These are phyloP conservation scores for Kuraishia cidri DNA, from an alignment of 805 yeast species.

Conservation along the genomic window DNA sequence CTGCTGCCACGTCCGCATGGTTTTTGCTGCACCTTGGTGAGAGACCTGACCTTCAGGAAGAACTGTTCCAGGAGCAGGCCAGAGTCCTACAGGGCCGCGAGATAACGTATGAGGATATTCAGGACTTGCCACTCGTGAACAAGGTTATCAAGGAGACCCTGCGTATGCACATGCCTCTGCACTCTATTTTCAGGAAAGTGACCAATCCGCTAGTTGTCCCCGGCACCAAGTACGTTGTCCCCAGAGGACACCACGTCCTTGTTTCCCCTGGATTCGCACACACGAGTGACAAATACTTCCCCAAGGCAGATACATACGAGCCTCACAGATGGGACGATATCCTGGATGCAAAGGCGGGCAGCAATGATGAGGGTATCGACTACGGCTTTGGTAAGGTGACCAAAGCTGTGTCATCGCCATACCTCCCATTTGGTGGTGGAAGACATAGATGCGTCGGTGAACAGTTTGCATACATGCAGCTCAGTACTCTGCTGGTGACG, in stretches of 20 bases:
- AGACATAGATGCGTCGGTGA: slow-evolving; percentile 99
- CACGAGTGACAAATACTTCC: slow-evolving; percentile 71
- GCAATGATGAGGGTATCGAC: slow-evolving; percentile 44
- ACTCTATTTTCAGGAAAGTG: slow-evolving; percentile 92
- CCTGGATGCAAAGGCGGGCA: slow-evolving; percentile 16
- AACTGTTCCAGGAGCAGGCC: slow-evolving; percentile 67
- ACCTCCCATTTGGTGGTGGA: slow-evolving; percentile 98
- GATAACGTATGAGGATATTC: slow-evolving; percentile 74
- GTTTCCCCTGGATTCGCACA: slow-evolving; percentile 92
- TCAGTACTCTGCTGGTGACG: slow-evolving; percentile 74
- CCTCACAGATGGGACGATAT: slow-evolving; percentile 79
- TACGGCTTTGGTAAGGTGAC: slow-evolving; percentile 96
- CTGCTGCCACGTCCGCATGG: slow-evolving; percentile 96
- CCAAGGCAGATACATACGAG: slow-evolving; percentile 60
- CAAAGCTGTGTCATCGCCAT: slow-evolving; percentile 93
- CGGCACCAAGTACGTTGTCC: slow-evolving; percentile 70
- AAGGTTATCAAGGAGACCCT: slow-evolving; percentile 87
- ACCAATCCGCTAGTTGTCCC: slow-evolving; percentile 72
- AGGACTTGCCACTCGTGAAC: slow-evolving; percentile 72
- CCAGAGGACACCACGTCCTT: slow-evolving; percentile 81
- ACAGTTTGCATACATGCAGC: slow-evolving; percentile 92
- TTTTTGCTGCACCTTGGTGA: slow-evolving; percentile 84
- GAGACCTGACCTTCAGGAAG: slow-evolving; percentile 77
- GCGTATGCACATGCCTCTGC: slow-evolving; percentile 94
- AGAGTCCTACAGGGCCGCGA: slow-evolving; percentile 52